Percentiles rank a stretch among this genome's conserved stretches.
Conservation (phyloP, 441 rosid genomes). For the Arabidopsis hybrid region DNA sequence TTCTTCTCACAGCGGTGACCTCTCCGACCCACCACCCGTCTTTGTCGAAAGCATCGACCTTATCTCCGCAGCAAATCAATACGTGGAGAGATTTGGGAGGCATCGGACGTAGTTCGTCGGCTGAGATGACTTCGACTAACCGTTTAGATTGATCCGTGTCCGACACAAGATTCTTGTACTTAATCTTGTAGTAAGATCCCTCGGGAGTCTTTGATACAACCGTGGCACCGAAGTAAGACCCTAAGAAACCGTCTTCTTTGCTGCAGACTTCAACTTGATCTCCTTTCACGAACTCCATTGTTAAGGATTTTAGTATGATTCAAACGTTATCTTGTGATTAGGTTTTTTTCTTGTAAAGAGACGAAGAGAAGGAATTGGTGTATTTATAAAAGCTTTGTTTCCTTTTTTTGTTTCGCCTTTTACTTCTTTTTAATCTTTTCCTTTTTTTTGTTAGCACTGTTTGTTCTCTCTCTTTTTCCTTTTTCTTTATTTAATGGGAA, state of each 20-base stretch:
- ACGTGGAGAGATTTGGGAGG: constrained; percentile 30
- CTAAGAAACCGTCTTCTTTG: constrained; percentile 42
- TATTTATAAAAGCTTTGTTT: constrained; percentile 19
- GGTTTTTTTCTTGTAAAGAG: not conserved
- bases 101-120: constrained; percentile 42
- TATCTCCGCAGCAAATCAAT: constrained; percentile 7
- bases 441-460: not conserved
- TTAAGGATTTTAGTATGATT: not conserved
- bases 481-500: not conserved
- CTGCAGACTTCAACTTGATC: constrained; percentile 42
- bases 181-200: constrained; percentile 17
- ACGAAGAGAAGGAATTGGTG: not conserved
- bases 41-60: constrained; percentile 44
- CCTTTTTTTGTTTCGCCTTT: not conserved
- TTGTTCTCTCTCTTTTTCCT: not conserved
- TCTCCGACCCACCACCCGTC: constrained; percentile 51
- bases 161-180: constrained; percentile 40
- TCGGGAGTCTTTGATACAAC: constrained; percentile 14
- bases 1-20: constrained; percentile 19
- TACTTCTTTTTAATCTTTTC: not conserved
- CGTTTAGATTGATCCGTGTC: constrained; percentile 33
- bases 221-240: constrained; percentile 45
- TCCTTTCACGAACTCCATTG: constrained; percentile 35
- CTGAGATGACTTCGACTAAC: constrained; percentile 42
- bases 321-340: not conserved